Evolutionary conservation across 1,284 basidiomycete genomes (phyloP).

Genomic region (Sporisorium exsertum): DNA sequence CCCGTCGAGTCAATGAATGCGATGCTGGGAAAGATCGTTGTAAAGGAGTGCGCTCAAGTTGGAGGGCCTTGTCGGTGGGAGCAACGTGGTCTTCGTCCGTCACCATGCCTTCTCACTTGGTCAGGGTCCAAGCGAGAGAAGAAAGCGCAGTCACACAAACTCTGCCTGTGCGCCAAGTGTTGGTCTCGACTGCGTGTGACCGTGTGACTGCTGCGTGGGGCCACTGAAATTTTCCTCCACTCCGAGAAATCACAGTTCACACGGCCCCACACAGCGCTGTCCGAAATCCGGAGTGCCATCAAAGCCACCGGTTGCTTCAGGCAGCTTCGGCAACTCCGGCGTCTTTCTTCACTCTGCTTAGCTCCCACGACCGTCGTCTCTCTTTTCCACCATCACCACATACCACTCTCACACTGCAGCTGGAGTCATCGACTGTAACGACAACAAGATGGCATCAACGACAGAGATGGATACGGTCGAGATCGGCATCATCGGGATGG

Average conservation of each 20-base stretch:
- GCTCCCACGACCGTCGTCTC: background rate
- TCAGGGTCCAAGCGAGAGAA: slow-evolving; percentile 20
- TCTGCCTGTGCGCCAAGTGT: slow-evolving; percentile 13
- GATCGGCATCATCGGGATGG: slow-evolving; percentile 71
- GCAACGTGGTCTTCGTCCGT: background rate
- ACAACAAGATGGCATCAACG: slow-evolving; percentile 17
- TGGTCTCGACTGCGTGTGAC: slow-evolving; percentile 9
- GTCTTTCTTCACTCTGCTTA: background rate
- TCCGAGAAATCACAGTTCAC: background rate
- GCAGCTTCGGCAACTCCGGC: background rate
- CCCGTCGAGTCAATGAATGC: background rate
- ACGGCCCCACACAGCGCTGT: background rate
- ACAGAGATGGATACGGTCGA: slow-evolving; percentile 54
- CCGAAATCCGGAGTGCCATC: slow-evolving; percentile 4
- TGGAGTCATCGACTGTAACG: background rate
- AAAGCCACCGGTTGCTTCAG: background rate
- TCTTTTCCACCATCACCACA: background rate
- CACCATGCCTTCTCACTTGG: background rate
- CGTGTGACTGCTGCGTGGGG: background rate
- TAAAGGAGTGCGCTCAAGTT: background rate
- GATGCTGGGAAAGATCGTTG: background rate
- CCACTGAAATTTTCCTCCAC: background rate
- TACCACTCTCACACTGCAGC: background rate
- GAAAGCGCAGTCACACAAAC: slow-evolving; percentile 6
- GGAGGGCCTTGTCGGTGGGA: slow-evolving; percentile 1